Base-by-base conservation (phyloP, 2,329 filamentous ascomycete species). In the Pseudocercospora macadamiae region DNA sequence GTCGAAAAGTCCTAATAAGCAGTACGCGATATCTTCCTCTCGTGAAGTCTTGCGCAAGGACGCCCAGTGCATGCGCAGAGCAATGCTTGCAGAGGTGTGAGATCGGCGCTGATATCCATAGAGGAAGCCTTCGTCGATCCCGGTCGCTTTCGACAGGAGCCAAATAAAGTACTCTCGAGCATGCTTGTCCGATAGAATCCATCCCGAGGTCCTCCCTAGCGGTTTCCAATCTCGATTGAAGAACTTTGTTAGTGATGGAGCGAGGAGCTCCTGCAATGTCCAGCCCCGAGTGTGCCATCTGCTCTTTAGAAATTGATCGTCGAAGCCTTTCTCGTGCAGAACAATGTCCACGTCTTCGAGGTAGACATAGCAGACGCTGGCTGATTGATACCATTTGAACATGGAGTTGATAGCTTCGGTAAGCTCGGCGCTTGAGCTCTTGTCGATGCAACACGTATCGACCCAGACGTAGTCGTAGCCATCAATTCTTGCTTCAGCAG, bases 1-100 rank as follows among this genome's bases (percentile, higher is more conserved):
- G 1, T 69, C 69, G 23, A 81, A 81, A 0, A 81, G 69, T 0
- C 79, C 79, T 4, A 81, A 59, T 0, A 81, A 65, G 6, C 72
- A 79, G 42, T 81, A 81, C 0, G 77, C 77, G 12, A 71, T 70
- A 34, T 81, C 79, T 45, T 81, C 78, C 0, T 55, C 4, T 3
- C 72, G 57, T 4, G 57, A 63, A 8, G 64, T 64, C 23, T 52
- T 28, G n/a, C 63, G 56, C 18, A 23, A 10, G 14, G 59, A 32
- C 12, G 63, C 64, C 63, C 64, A 66, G 4, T 54, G 51, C 63
- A 66, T 66, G 5, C 64, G 54, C 26, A 63, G 55, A 18, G 64
- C 63, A 12, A 66, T 49, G 18, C 61, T 62, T 10, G 54, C 47
- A 6, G 37, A 51, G 30, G 39, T 25, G 4, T 51, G 44, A 39